These are phyloP conservation scores for Leccinum fibrillosum DNA, from an alignment of 768 basidiomycete species.

Conservation along the genomic window DNA sequence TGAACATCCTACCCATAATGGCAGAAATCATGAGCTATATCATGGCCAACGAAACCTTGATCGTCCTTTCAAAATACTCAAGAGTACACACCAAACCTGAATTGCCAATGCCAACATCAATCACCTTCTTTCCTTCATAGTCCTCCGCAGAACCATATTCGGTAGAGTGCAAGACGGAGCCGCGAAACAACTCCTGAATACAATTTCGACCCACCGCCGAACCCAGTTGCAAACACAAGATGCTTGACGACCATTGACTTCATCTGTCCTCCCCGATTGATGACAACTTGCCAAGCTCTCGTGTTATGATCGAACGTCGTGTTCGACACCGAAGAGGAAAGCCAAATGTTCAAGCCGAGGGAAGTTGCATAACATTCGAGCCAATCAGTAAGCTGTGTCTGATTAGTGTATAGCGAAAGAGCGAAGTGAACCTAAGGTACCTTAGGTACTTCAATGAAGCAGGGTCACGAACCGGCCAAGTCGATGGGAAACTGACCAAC, in stretches of 20 bases:
- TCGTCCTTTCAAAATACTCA: neutral
- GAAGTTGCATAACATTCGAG: slow-evolving; percentile 56
- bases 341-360: slow-evolving; percentile 64
- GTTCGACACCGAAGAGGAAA: slow-evolving; percentile 38
- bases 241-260: slow-evolving; percentile 43
- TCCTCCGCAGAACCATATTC: slow-evolving; percentile 43
- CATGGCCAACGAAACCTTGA: slow-evolving; percentile 26
- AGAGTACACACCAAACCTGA: slow-evolving; percentile 37
- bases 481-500: slow-evolving; percentile 44
- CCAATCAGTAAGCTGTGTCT: slow-evolving; percentile 53
- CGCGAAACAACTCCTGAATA: slow-evolving; percentile 46
- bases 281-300: slow-evolving; percentile 40
- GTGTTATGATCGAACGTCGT: slow-evolving; percentile 34
- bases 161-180: slow-evolving; percentile 51
- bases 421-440: slow-evolving; percentile 18
- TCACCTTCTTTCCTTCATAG: slow-evolving; percentile 56
- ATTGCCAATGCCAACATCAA: slow-evolving; percentile 62
- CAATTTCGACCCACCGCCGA: slow-evolving; percentile 16
- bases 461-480: slow-evolving; percentile 50
- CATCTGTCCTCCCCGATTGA: slow-evolving; percentile 30
- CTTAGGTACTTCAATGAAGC: slow-evolving; percentile 31
- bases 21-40: slow-evolving; percentile 36
- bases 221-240: slow-evolving; percentile 55
- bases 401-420: neutral
- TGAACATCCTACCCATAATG: neutral